A percentile compares a stretch with the other conserved stretches of the same genome.
These are phyloP conservation scores for Macadamia integrifolia DNA, from an alignment of 164 flowering plant species.

Conservation along the genomic window DNA sequence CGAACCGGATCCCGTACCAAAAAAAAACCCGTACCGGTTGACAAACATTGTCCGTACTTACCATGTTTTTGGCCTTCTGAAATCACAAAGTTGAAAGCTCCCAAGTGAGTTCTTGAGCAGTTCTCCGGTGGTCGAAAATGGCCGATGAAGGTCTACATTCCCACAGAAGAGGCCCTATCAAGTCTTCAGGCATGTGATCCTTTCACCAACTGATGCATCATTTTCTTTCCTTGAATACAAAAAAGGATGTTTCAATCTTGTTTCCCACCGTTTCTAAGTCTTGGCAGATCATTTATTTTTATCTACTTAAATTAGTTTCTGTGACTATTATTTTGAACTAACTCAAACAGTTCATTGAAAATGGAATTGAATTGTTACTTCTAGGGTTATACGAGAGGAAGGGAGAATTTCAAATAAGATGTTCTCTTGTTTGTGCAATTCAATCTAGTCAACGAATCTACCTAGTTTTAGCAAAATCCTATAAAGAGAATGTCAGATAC, in stretches of 20 bases:
- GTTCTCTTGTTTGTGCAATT: too few relatives aligned
- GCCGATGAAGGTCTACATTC: conserved; percentile 45
- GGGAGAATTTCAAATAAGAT: too few relatives aligned
- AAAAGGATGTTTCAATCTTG: too few relatives aligned
- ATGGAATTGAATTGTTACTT: background rate
- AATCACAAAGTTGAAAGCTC: background rate
- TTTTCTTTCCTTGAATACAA: background rate
- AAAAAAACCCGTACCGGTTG: too few relatives aligned
- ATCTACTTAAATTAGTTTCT: background rate
- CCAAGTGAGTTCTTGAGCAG: background rate
- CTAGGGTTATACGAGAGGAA: too few relatives aligned
- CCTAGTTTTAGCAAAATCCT: too few relatives aligned
- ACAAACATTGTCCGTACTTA: too few relatives aligned
- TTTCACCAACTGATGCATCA: background rate
- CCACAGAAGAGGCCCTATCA: conserved; percentile 61
- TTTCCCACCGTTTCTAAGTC: background rate
- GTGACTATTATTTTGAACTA: background rate
- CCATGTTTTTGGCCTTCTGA: background rate
- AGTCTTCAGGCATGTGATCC: conserved; percentile 53
- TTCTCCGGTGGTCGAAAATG: conserved; percentile 27
- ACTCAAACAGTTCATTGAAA: background rate
- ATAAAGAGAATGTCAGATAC: background rate
- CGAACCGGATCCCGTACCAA: too few relatives aligned
- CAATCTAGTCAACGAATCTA: too few relatives aligned
- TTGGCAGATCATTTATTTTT: too few relatives aligned